A percentile compares a stretch with the other conserved stretches of the same genome.
Conservation (phyloP, 768 basidiomycete genomes). For the Tulasnella sp. region DNA sequence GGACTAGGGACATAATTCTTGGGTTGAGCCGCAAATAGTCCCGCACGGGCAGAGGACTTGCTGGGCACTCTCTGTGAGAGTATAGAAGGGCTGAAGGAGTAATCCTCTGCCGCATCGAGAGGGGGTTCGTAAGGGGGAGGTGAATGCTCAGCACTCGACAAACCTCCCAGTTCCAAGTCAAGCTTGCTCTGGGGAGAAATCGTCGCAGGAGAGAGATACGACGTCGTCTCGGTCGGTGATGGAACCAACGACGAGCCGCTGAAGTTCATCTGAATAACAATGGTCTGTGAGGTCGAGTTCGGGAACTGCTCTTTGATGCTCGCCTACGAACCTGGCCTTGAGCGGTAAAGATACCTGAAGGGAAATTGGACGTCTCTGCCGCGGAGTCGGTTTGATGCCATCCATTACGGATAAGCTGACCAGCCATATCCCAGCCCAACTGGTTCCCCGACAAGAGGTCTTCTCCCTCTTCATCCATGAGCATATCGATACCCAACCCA, state of each 20-base stretch:
- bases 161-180: not conserved
- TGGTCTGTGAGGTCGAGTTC: not conserved
- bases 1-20: not conserved
- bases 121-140: not conserved
- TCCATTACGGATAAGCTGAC: not conserved
- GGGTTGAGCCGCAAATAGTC: not conserved
- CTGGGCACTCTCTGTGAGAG: too few species aligned
- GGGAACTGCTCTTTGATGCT: not conserved
- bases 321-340: slow-evolving; percentile 3
- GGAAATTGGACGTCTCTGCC: not conserved
- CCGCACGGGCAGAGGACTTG: too few species aligned
- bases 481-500: not conserved
- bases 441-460: not conserved
- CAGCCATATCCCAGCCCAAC: not conserved
- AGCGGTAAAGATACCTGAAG: not conserved
- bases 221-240: not conserved
- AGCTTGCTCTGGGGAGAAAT: not conserved
- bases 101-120: not conserved
- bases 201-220: not conserved
- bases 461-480: not conserved
- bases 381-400: not conserved
- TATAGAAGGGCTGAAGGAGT: not conserved
- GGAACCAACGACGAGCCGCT: not conserved
- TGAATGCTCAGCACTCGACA: not conserved
- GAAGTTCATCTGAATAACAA: not conserved